Conservation (phyloP, 1,284 basidiomycete genomes). For the Anthracocystis panici-leucophaei region DNA sequence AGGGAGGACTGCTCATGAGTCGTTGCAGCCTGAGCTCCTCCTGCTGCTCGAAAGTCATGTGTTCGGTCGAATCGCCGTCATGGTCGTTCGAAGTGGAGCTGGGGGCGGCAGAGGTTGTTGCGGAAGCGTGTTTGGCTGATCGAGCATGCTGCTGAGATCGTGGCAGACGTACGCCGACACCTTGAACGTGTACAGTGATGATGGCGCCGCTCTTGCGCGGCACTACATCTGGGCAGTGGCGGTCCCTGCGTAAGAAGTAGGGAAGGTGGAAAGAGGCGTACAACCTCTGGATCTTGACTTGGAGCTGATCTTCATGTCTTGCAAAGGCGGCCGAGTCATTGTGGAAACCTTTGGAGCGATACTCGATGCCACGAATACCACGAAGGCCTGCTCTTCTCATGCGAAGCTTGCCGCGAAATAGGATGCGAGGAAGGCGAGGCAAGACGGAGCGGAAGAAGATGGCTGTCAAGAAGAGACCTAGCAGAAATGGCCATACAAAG, state of each 20-base stretch:
- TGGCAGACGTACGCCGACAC: conserved; percentile 54
- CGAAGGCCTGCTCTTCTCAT: conserved; percentile 52
- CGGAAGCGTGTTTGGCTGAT: neutral
- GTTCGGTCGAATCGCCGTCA: neutral
- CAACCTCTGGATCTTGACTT: conserved; percentile 50
- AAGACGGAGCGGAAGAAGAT: conserved; percentile 61
- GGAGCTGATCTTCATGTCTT: conserved; percentile 34
- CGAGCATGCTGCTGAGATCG: conserved; percentile 16
- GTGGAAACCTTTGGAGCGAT: conserved; percentile 55
- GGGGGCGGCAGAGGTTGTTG: neutral
- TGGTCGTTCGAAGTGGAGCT: neutral
- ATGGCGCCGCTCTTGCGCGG: conserved; percentile 31
- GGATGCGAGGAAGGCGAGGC: conserved; percentile 55
- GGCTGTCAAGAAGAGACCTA: conserved; percentile 36
- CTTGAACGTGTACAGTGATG: conserved; percentile 58
- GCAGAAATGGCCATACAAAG: conserved; percentile 23
- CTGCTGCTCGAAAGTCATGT: conserved; percentile 28
- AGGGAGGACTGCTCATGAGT: conserved; percentile 45
- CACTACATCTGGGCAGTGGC: conserved; percentile 18
- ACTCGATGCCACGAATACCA: conserved; percentile 62
- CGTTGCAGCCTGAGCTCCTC: conserved; percentile 41
- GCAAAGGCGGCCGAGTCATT: conserved; percentile 40
- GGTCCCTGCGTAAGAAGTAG: conserved; percentile 24
- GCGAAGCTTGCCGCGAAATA: conserved; percentile 58
- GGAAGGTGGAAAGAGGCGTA: conserved; percentile 50